Evolutionary conservation across 768 basidiomycete species (phyloP).

Genomic region (Holtermannia corniformis): DNA sequence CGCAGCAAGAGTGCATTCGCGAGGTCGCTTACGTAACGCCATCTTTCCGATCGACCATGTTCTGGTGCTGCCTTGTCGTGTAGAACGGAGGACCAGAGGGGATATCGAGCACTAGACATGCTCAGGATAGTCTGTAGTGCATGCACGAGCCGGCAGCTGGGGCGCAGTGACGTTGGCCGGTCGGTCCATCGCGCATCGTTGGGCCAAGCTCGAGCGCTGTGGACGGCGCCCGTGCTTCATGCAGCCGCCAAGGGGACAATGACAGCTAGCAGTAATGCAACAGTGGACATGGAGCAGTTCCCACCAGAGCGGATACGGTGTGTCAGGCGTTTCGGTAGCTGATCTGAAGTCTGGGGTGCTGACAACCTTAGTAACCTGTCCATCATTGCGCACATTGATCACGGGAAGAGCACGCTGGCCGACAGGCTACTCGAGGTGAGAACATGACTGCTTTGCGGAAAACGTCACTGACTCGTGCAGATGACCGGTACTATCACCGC

Average conservation of each 20-base stretch:
- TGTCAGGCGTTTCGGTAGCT: slow-evolving; percentile 1
- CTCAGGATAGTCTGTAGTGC: too few species aligned
- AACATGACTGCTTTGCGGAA: slow-evolving; percentile 46
- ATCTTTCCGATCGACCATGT: too few species aligned
- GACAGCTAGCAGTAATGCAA: neutral
- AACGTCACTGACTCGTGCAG: slow-evolving; percentile 59
- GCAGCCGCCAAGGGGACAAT: neutral
- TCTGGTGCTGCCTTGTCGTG: too few species aligned
- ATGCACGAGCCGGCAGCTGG: too few species aligned
- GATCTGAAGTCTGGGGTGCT: neutral
- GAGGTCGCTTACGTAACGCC: too few species aligned
- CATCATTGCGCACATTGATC: slow-evolving; percentile 95
- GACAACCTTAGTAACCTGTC: slow-evolving; percentile 60
- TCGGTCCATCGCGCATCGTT: too few species aligned
- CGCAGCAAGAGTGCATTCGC: too few species aligned
- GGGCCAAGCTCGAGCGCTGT: too few species aligned
- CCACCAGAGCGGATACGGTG: slow-evolving; percentile 42
- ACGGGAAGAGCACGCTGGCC: slow-evolving; percentile 90
- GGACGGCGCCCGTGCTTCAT: too few species aligned
- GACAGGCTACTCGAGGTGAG: slow-evolving; percentile 67
- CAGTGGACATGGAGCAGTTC: slow-evolving; percentile 37
- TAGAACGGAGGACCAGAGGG: too few species aligned
- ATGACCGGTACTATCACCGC: slow-evolving; percentile 31
- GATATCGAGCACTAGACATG: too few species aligned
- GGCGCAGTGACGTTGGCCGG: too few species aligned